phyloP scores from a whole-genome alignment of 1,284 basidiomycete genomes.

The Fomitopsis pinicola region DNA sequence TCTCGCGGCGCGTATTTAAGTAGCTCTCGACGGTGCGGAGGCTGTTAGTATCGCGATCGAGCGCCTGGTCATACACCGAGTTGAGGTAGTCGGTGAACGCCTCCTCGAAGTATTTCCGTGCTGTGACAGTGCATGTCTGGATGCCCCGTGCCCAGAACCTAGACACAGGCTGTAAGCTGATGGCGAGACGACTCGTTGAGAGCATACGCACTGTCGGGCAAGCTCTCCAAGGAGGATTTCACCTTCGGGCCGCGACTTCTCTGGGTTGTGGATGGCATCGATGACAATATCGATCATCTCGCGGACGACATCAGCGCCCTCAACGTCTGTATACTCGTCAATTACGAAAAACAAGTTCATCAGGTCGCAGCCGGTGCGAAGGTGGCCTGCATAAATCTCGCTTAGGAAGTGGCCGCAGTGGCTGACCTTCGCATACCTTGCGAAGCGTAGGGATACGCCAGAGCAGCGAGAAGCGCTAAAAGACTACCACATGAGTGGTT shows the following conservation, averaged over 20 bases:
- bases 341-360: too few relatives aligned
- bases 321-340: too few relatives aligned
- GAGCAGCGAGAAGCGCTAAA: too few relatives aligned
- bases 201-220: constrained; percentile 20
- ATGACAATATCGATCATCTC: constrained; percentile 26
- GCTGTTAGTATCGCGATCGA: constrained; percentile 19
- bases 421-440: too few relatives aligned
- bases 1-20: constrained; percentile 25
- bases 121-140: neutral
- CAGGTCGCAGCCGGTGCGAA: too few relatives aligned
- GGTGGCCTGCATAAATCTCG: too few relatives aligned
- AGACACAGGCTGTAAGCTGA: neutral
- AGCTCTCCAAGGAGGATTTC: constrained; percentile 29
- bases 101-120: constrained; percentile 11
- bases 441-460: too few relatives aligned
- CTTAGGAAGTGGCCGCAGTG: too few relatives aligned
- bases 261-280: constrained; percentile 31
- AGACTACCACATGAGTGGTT: too few relatives aligned
- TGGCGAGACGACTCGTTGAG: too few relatives aligned
- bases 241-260: constrained; percentile 22
- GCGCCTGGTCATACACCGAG: constrained; percentile 25
- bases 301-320: too few relatives aligned
- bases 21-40: constrained; percentile 27
- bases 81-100: constrained; percentile 20
- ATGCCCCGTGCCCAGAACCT: constrained; percentile 16